Base-by-base conservation (phyloP, 305 asterid species). In the Fraxinus greggii region DNA sequence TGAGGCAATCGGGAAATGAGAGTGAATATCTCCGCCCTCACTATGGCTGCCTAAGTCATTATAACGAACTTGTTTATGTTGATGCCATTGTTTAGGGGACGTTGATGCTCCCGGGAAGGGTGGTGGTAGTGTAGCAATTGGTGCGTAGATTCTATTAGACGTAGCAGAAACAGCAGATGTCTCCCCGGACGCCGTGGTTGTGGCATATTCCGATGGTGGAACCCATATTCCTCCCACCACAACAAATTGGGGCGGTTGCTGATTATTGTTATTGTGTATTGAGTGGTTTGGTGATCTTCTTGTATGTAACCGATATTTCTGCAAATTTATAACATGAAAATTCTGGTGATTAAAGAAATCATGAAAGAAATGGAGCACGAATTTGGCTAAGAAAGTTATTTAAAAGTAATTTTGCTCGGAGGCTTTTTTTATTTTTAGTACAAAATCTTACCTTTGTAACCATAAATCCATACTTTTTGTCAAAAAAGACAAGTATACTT, bases 211-310 rank as follows among this genome's bases (percentile, higher is more conserved):
- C 23, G 91, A 90, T 67, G 74, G 74, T 6, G 97, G 95, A 82
- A 95, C 88, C 98, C 99, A 95, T 80, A 95, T 82, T 79, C 98
- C 98, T 70, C 99, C 98, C 77, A 95, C 95, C 83, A 94, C 97
- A 83, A 94, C 92, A 67, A 90, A 91, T 61, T 92, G 99, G 42
- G 97, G 92, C 23, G 90, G 79, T 48, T 84, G 92, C 56, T 86
- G 79, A 45, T 85, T 80, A 83, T 63, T 24, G 81, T 67, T 86
- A 87, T 76, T 86, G 80, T 86, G 88, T 36, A 80, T 77, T 19
- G 92, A 80, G 61, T 91, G 56, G 78, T 78, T 84, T 21, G 97
- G 97, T 9, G 74, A 63, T 61, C 97, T 88, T 85, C 97, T 89
- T 13, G 95, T 86, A 84, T 95, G 99, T 81, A 95, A 72, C 0